These are phyloP conservation scores for Gymnopilus junonius DNA, from an alignment of 768 basidiomycete genomes.

Conservation along the genomic window DNA sequence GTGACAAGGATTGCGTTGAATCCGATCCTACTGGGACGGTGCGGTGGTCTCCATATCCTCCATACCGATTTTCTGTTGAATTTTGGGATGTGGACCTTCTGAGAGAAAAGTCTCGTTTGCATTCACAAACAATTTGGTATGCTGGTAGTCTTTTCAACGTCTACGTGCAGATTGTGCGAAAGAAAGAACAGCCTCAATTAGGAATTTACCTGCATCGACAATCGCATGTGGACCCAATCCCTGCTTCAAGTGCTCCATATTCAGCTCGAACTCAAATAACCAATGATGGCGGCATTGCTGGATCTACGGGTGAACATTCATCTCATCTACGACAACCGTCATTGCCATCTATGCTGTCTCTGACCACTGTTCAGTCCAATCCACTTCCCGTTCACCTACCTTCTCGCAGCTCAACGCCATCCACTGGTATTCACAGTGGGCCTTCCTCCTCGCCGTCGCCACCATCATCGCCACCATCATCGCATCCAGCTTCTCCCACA, in stretches of 20 bases:
- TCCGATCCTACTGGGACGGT: conserved; percentile 48
- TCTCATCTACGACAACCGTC: conserved; percentile 35
- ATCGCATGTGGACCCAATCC: conserved; percentile 77
- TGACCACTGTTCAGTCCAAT: conserved; percentile 26
- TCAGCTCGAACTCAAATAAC: background rate
- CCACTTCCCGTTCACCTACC: conserved; percentile 39
- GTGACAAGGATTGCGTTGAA: conserved; percentile 44
- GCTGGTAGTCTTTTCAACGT: conserved; percentile 89
- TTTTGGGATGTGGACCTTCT: conserved; percentile 87
- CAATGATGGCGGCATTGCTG: conserved; percentile 7
- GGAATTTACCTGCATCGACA: conserved; percentile 92
- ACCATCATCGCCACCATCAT: conserved; percentile 28
- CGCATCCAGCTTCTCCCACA: conserved; percentile 19
- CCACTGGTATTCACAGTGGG: conserved; percentile 9
- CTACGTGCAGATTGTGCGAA: conserved; percentile 86
- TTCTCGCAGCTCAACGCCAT: conserved; percentile 47
- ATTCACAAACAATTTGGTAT: conserved; percentile 89
- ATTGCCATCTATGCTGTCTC: conserved; percentile 28
- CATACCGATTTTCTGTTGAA: conserved; percentile 86
- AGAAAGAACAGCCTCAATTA: conserved; percentile 75
- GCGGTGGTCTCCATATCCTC: conserved; percentile 74
- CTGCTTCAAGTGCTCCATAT: conserved; percentile 65
- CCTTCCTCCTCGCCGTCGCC: conserved; percentile 26
- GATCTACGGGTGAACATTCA: conserved; percentile 6
- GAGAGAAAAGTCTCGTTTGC: conserved; percentile 82